A percentile compares a stretch with the other conserved stretches of the same genome.
Evolutionary conservation across 2,329 filamentous ascomycete species (phyloP).

Genomic region (Dactylellina drechsleri): DNA sequence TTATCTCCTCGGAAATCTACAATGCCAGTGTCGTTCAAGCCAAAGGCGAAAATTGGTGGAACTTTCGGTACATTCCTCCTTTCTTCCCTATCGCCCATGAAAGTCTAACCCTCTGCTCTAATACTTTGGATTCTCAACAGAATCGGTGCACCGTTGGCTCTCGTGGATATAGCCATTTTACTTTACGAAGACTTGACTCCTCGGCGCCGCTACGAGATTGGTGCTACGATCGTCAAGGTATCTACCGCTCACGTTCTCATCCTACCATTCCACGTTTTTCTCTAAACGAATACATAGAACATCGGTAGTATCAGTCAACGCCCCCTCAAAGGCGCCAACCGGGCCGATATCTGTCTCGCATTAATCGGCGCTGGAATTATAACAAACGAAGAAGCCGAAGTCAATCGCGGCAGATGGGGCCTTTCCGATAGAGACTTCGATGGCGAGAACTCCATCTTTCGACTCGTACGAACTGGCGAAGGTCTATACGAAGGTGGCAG

Average conservation of each 20-base stretch:
- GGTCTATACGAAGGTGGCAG: conserved; percentile 54
- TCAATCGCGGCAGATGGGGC: conserved; percentile 38
- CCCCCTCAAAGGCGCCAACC: conserved; percentile 48
- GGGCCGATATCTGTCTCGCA: conserved; percentile 48
- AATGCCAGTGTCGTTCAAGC: conserved; percentile 39
- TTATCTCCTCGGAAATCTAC: conserved; percentile 45
- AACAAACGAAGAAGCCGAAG: conserved; percentile 45
- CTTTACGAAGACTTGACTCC: conserved; percentile 53
- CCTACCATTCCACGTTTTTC: not conserved
- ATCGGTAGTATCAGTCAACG: conserved; percentile 41
- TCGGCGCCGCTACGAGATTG: conserved; percentile 41
- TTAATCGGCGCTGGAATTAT: conserved; percentile 48
- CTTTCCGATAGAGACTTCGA: conserved; percentile 40
- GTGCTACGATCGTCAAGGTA: conserved; percentile 48
- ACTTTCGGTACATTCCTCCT: conserved; percentile 41
- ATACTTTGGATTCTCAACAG: conserved; percentile 4
- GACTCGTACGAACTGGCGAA: conserved; percentile 43
- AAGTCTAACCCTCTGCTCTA: not conserved
- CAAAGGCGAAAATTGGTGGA: conserved; percentile 55
- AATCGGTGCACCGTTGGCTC: conserved; percentile 50
- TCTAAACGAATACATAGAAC: conserved; percentile 16
- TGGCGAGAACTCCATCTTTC: conserved; percentile 52
- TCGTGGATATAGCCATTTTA: conserved; percentile 54
- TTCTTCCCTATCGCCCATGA: not conserved
- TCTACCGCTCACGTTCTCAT: too few relatives aligned